Conservation (phyloP, 176 grass and related monocot species). For the Melocanna baccifera region DNA sequence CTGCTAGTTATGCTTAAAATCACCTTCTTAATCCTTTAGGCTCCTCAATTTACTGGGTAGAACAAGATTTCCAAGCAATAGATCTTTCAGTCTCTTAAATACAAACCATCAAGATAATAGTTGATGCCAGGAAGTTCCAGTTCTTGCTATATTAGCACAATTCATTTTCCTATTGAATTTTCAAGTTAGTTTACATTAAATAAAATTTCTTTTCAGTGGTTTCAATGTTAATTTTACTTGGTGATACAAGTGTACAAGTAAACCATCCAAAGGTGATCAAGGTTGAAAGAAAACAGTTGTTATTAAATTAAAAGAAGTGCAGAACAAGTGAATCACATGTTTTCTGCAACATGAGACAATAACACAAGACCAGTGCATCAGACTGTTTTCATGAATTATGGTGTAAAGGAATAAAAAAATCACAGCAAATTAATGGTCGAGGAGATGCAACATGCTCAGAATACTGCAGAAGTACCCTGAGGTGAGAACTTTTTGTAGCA, state of each 20-base stretch:
- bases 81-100: neutral
- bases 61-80: neutral
- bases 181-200: neutral
- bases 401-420: neutral
- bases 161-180: neutral
- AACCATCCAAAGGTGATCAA: neutral
- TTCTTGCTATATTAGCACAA: neutral
- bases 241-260: neutral
- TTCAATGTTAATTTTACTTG: neutral
- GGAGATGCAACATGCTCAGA: neutral
- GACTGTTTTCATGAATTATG: neutral
- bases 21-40: neutral
- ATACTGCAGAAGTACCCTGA: constrained; percentile 41
- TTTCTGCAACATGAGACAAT: neutral
- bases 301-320: neutral
- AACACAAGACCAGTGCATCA: neutral
- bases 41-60: neutral
- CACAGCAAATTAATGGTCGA: neutral
- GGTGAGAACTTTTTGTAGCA: constrained; percentile 91
- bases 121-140: neutral
- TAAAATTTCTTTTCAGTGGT: neutral
- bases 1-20: neutral
- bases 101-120: neutral
- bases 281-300: neutral
- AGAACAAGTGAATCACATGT: neutral